Conservation (phyloP, 2,329 filamentous ascomycete species). For the Apiospora hydei region DNA sequence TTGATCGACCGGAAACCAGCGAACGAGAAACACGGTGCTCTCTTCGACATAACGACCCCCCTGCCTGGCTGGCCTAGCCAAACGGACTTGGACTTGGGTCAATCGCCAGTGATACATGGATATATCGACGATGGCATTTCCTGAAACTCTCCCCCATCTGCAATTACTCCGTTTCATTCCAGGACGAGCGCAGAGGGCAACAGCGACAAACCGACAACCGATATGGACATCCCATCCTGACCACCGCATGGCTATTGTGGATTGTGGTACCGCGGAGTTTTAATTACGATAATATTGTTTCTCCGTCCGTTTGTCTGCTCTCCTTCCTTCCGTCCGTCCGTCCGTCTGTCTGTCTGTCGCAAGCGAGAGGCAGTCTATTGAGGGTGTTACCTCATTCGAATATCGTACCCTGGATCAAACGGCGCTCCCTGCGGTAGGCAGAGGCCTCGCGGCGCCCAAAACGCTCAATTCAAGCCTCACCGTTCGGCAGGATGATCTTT, state of each 20-base stretch:
- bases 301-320: neutral
- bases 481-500: constrained; percentile 7
- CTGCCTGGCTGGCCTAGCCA: neutral
- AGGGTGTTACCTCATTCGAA: neutral
- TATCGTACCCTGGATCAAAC: neutral
- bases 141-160: neutral
- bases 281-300: neutral
- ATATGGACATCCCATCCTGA: neutral
- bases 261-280: neutral
- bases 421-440: neutral
- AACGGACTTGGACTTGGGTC: neutral
- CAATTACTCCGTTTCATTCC: neutral
- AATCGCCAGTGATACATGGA: neutral
- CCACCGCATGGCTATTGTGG: constrained; percentile 10
- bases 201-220: neutral
- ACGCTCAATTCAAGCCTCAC: neutral
- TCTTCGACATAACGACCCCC: neutral
- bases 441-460: neutral
- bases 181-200: neutral
- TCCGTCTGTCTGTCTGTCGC: neutral
- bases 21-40: neutral
- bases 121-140: constrained; percentile 5
- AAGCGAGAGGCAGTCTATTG: neutral
- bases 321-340: neutral
- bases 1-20: constrained; percentile 8